Evolutionary conservation across 202 grass and related monocot genomes (phyloP).

Genomic region (Hordeum pubiflorum): DNA sequence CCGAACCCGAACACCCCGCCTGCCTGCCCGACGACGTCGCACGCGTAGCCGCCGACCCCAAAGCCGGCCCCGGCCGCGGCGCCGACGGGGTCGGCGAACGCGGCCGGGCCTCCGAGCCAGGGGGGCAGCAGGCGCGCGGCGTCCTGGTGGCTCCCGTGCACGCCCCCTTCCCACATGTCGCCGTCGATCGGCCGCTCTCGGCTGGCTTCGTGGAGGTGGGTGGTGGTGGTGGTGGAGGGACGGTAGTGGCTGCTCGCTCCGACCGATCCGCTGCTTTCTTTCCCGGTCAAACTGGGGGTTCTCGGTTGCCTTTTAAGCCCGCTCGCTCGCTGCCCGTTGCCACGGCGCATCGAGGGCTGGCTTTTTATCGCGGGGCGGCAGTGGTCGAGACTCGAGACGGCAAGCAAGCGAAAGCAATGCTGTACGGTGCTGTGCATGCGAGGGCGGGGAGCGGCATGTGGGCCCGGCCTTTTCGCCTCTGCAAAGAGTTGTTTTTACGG

Average conservation of each 20-base stretch:
- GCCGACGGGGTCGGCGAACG: conserved; percentile 23
- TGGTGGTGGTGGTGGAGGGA: not conserved
- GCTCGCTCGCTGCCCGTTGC: not conserved
- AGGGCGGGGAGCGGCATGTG: not conserved
- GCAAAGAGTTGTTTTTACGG: not conserved
- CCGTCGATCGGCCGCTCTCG: not conserved
- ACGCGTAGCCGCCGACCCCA: conserved; percentile 19
- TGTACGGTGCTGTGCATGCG: conserved; percentile 9
- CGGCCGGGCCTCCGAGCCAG: conserved; percentile 29
- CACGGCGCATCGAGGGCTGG: conserved; percentile 17
- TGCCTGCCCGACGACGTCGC: conserved; percentile 32
- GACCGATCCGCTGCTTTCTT: conserved; percentile 4
- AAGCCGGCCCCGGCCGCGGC: not conserved
- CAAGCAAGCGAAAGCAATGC: not conserved
- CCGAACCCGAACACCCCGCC: conserved; percentile 41
- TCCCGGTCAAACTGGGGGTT: conserved; percentile 48
- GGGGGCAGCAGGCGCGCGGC: conserved; percentile 27
- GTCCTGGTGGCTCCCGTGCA: conserved; percentile 60
- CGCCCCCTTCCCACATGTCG: conserved; percentile 61
- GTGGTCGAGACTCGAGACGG: conserved; percentile 32
- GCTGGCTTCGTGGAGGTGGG: conserved; percentile 11
- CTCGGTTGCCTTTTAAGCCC: conserved; percentile 47
- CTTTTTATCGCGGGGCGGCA: conserved; percentile 44
- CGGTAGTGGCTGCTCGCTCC: not conserved
- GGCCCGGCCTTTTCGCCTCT: not conserved